Conservation (phyloP, 305 asterid genomes). For the Coffea humblotiana region DNA sequence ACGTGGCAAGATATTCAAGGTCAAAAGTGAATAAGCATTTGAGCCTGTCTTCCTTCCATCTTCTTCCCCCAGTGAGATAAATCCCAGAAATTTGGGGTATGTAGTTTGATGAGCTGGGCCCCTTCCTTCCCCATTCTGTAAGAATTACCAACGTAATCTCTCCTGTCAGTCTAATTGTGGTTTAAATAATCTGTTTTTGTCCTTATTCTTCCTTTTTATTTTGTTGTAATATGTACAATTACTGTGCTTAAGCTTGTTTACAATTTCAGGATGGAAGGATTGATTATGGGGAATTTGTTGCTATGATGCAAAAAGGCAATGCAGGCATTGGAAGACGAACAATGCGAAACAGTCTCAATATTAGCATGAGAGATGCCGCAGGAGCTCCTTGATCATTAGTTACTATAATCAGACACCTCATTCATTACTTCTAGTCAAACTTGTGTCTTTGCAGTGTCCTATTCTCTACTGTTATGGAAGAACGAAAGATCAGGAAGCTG, state of each 20-base stretch:
- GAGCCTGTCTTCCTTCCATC: neutral
- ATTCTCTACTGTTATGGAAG: slow-evolving; percentile 4
- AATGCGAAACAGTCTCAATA: slow-evolving; percentile 89
- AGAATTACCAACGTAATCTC: neutral
- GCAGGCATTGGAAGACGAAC: slow-evolving; percentile 94
- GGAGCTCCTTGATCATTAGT: slow-evolving; percentile 47
- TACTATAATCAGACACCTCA: neutral
- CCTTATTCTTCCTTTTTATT: neutral
- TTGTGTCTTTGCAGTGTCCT: slow-evolving; percentile 1
- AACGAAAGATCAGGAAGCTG: neutral
- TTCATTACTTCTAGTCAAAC: neutral
- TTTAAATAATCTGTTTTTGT: neutral
- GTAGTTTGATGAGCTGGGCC: neutral
- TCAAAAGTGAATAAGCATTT: neutral
- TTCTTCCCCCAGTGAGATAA: neutral
- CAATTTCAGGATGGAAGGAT: slow-evolving; percentile 82
- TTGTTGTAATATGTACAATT: neutral
- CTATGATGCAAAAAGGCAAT: slow-evolving; percentile 98
- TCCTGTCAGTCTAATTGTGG: neutral
- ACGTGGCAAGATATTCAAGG: neutral
- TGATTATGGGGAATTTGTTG: slow-evolving; percentile 94
- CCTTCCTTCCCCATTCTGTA: neutral
- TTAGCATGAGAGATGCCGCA: slow-evolving; percentile 93
- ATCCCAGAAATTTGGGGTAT: neutral
- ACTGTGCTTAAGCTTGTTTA: neutral